Base-by-base conservation (phyloP, 2,329 filamentous ascomycete genomes). In the Orbilia javanica region DNA sequence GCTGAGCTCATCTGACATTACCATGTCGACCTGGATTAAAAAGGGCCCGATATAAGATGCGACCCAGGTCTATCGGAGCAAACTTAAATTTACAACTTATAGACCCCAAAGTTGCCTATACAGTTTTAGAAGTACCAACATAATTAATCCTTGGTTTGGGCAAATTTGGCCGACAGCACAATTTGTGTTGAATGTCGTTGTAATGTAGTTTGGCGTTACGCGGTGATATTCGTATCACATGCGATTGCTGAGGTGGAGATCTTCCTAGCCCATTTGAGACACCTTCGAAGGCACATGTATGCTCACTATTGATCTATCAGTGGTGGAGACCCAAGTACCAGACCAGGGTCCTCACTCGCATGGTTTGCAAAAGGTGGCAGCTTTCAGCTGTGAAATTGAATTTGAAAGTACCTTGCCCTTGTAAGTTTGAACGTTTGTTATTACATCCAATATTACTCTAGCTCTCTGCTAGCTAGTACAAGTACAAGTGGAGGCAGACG, bases 141-240 rank as follows among this genome's bases (percentile, higher is more conserved):
- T 31, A 15, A 29, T 18, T 31, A 25, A 18, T 13, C 11, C 46
- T 25, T 50, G 46, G 22, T 13, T 50, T 13, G 22, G 7, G 11
- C 46, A 50, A 22, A 25, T 48, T 55, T 10, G 31, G 25, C 25
- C 29, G 25, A 60, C n/a, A n/a, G 7, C 20, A 31, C 22, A 57
- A 36, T 60, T 50, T 69, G 65, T 69, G 65, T 69, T 69, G 65
- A 69, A 69, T 44, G 65, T 42, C 18, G 65, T 69, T 69, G 48
- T 48, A 57, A 60, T 69, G 50, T 44, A 7, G 42, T 46, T 20
- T 36, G 31, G 48, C 50, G 52, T 60, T 57, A 69, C 65, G 65
- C 65, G 36, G 11, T 57, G 18, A 60, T 46, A 4, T 52, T 67
- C 22, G 65, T 69, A 52, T 55, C 50, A 46, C 50, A 44, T 50